A percentile compares a stretch with the other conserved stretches of the same genome.
Conservation (phyloP, 345 rosid genomes). For the Brassica rapa region DNA sequence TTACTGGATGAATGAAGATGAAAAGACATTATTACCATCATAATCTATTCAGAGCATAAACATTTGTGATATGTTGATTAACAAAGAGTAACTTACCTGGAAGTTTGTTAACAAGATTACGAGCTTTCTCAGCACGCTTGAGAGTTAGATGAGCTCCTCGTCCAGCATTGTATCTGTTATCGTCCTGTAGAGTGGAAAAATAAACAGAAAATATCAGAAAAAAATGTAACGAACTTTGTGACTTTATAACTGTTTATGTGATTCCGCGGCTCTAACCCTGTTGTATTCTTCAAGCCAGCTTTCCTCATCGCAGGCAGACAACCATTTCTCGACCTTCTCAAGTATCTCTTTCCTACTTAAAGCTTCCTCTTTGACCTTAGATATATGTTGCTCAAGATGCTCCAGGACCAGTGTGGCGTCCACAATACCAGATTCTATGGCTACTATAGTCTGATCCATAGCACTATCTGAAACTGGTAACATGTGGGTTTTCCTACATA, state of each 20-base stretch:
- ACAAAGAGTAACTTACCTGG: slow-evolving; percentile 61
- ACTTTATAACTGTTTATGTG: slow-evolving; percentile 8
- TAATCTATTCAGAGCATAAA: slow-evolving; percentile 7
- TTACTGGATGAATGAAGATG: slow-evolving; percentile 48
- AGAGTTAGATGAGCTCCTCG: slow-evolving; percentile 95
- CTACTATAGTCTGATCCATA: slow-evolving; percentile 67
- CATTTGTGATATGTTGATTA: background rate
- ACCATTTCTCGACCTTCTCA: slow-evolving; percentile 96
- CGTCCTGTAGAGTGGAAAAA: slow-evolving; percentile 63
- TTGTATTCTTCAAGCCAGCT: slow-evolving; percentile 99
- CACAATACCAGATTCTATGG: slow-evolving; percentile 79
- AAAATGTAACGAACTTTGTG: background rate
- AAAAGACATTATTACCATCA: background rate
- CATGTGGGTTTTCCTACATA: slow-evolving; percentile 75
- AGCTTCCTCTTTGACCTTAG: slow-evolving; percentile 86
- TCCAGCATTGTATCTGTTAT: slow-evolving; percentile 95
- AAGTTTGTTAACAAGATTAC: slow-evolving; percentile 82
- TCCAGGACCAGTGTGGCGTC: slow-evolving; percentile 71
- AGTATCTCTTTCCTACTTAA: slow-evolving; percentile 87
- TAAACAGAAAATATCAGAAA: slow-evolving; percentile 14
- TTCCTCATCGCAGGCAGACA: slow-evolving; percentile 92
- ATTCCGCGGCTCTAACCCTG: slow-evolving; percentile 53
- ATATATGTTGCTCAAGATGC: slow-evolving; percentile 82
- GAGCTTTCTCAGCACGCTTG: slow-evolving; percentile 99
- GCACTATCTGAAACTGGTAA: slow-evolving; percentile 42